These are phyloP conservation scores for Setomelanomma holmii DNA, from an alignment of 2,329 filamentous ascomycete species.

Conservation along the genomic window DNA sequence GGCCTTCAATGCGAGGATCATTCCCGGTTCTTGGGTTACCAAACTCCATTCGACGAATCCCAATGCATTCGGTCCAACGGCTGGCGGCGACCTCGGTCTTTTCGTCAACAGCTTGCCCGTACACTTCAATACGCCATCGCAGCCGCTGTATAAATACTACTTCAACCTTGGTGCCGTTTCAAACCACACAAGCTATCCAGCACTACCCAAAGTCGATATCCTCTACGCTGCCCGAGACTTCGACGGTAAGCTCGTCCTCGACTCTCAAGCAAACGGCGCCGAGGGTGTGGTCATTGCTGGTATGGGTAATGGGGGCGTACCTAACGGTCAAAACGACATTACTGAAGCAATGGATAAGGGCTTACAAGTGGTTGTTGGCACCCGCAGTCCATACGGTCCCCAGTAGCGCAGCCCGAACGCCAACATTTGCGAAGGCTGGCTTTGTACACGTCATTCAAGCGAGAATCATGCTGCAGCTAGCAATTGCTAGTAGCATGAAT, in stretches of 20 bases:
- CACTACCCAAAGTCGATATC: constrained; percentile 38
- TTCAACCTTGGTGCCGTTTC: constrained; percentile 28
- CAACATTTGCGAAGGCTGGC: constrained; percentile 26
- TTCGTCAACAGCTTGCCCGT: constrained; percentile 36
- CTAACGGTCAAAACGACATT: constrained; percentile 25
- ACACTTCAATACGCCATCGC: constrained; percentile 34
- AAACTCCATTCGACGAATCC: constrained; percentile 36
- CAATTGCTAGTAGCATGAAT: constrained; percentile 35
- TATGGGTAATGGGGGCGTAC: constrained; percentile 34
- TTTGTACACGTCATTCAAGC: constrained; percentile 36
- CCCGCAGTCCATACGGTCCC: constrained; percentile 29
- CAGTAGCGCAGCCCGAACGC: constrained; percentile 21
- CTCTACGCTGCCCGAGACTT: constrained; percentile 39
- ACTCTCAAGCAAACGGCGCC: constrained; percentile 32
- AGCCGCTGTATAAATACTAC: constrained; percentile 26
- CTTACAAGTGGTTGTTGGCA: constrained; percentile 34
- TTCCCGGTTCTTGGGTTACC: constrained; percentile 35
- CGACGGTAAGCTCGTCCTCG: constrained; percentile 30
- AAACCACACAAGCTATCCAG: constrained; percentile 18
- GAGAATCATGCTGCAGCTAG: constrained; percentile 37
- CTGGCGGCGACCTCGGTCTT: constrained; percentile 30
- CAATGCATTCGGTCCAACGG: constrained; percentile 32
- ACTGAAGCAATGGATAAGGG: constrained; percentile 27
- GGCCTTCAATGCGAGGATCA: constrained; percentile 37
- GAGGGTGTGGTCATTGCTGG: constrained; percentile 36